phyloP scores from a whole-genome alignment of 2,329 filamentous ascomycete species.

The Pseudogymnoascus sp. region DNA sequence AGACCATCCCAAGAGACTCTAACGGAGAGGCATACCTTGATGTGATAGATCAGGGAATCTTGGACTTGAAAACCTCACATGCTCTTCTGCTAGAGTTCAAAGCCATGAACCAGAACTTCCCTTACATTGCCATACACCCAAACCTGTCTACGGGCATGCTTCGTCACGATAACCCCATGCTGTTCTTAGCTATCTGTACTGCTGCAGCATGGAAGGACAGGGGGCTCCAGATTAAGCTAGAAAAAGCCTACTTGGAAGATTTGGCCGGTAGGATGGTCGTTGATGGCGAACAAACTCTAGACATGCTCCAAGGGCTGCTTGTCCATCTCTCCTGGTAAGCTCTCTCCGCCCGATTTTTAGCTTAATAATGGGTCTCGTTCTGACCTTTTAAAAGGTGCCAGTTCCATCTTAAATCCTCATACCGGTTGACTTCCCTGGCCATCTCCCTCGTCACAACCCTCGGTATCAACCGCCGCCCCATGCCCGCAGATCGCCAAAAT shows the following conservation, averaged over 20 bases:
- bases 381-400: conserved; percentile 10
- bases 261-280: conserved; percentile 8
- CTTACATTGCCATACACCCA: conserved; percentile 1
- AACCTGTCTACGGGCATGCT: not conserved
- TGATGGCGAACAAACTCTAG: conserved; percentile 10
- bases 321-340: conserved; percentile 10
- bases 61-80: conserved; percentile 3
- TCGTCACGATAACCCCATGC: conserved; percentile 1
- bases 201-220: conserved; percentile 7
- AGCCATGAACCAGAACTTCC: conserved; percentile 7
- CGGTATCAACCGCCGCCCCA: conserved; percentile 1
- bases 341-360: not conserved
- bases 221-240: not conserved
- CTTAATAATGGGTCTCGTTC: not conserved
- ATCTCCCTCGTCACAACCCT: conserved; percentile 8
- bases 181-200: conserved; percentile 2
- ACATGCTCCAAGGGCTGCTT: conserved; percentile 10
- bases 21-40: not conserved
- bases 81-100: conserved; percentile 5
- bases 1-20: not conserved
- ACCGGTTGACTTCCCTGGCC: conserved; percentile 5
- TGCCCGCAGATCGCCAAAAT: not conserved
- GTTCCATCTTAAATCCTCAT: conserved; percentile 11
- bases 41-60: conserved; percentile 5
- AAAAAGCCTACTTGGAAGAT: conserved; percentile 6